A percentile compares a stretch with the other conserved stretches of the same genome.
These are phyloP conservation scores for Plantago elongata DNA, from an alignment of 257 asterid genomes.

Conservation along the genomic window DNA sequence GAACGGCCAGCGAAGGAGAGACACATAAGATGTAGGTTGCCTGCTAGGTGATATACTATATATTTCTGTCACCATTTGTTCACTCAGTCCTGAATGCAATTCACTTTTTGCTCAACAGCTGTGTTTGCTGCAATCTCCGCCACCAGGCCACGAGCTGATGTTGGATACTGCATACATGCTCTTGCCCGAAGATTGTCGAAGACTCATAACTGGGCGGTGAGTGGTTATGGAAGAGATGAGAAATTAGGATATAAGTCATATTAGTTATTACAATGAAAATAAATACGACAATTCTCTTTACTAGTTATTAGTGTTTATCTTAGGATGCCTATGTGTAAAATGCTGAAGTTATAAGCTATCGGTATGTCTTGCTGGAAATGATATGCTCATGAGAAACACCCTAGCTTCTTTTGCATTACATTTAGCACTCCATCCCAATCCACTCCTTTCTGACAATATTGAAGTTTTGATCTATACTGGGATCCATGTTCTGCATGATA, in stretches of 20 bases:
- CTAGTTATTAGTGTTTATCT: neutral
- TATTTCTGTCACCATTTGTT: constrained; percentile 5
- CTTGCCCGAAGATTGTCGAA: constrained; percentile 85
- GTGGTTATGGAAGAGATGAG: constrained; percentile 17
- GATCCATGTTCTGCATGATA: too few species aligned
- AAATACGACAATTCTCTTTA: neutral
- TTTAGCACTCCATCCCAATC: too few species aligned
- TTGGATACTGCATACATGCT: constrained; percentile 93
- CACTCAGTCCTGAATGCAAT: constrained; percentile 3
- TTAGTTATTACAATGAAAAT: too few species aligned
- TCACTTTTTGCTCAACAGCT: constrained; percentile 46
- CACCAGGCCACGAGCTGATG: constrained; percentile 97
- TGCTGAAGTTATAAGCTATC: too few species aligned
- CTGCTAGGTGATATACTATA: constrained; percentile 2
- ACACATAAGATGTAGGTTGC: constrained; percentile 66
- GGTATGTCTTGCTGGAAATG: too few species aligned
- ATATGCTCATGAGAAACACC: too few species aligned
- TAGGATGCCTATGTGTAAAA: too few species aligned
- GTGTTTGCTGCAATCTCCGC: constrained; percentile 86
- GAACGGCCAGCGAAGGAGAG: constrained; percentile 97
- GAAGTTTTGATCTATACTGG: too few species aligned
- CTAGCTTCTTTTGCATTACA: too few species aligned
- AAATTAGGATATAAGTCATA: constrained; percentile 6
- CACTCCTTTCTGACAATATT: too few species aligned
- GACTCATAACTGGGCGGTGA: constrained; percentile 99